phyloP scores from a whole-genome alignment of 768 basidiomycete genomes.

The Russula emetica region DNA sequence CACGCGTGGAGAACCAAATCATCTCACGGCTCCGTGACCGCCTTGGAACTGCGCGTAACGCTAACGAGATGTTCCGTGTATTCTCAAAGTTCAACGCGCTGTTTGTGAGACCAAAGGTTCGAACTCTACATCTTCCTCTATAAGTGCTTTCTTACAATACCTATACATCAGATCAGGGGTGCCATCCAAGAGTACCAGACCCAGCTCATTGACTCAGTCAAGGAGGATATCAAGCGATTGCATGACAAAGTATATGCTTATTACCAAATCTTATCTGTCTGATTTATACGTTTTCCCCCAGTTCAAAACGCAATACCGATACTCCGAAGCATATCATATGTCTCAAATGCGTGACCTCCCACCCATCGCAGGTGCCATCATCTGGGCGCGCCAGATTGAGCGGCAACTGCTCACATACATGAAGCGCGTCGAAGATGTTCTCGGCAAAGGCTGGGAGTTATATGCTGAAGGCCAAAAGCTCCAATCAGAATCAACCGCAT shows the following conservation, averaged over 20 bases:
- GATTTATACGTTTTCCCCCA: conserved; percentile 31
- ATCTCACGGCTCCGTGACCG: conserved; percentile 89
- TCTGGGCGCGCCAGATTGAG: conserved; percentile 99
- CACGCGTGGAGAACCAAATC: conserved; percentile 97
- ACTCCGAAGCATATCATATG: conserved; percentile 96
- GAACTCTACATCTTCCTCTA: conserved; percentile 18
- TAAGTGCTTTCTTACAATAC: conserved; percentile 2
- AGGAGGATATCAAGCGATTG: conserved; percentile 92
- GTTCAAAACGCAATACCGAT: conserved; percentile 96
- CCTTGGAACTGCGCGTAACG: conserved; percentile 91
- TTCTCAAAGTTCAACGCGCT: conserved; percentile 98
- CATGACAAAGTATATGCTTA: conserved; percentile 70
- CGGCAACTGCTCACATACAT: conserved; percentile 94
- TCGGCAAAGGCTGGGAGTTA: conserved; percentile 97
- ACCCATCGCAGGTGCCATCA: conserved; percentile 96
- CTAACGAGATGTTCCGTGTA: conserved; percentile 99
- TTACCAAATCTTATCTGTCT: background rate
- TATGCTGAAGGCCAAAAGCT: conserved; percentile 99
- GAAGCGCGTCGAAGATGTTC: conserved; percentile 98
- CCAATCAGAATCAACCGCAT: conserved; percentile 84
- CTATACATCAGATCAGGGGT: conserved; percentile 69
- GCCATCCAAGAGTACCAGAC: conserved; percentile 99
- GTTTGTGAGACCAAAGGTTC: conserved; percentile 91
- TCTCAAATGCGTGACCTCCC: conserved; percentile 97
- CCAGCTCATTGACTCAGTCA: conserved; percentile 96